phyloP scores from a whole-genome alignment of 805 yeast species.

The Hanseniaspora jakobsenii region DNA sequence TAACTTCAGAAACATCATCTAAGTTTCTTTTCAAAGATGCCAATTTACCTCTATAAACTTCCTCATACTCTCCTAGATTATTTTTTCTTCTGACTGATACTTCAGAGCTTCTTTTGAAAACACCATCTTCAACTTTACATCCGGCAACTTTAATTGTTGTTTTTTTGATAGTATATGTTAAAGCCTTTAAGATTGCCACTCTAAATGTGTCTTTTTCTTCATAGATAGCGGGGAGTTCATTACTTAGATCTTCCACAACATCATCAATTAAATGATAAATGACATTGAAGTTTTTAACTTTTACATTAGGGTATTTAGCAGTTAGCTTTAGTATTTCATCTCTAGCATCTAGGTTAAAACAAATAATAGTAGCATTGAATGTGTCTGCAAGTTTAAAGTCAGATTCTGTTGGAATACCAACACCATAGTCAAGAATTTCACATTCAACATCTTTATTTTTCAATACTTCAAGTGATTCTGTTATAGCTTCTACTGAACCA shows the following conservation, averaged over 20 bases:
- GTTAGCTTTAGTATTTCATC: conserved; percentile 44
- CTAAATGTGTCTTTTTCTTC: conserved; percentile 58
- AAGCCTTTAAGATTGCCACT: conserved; percentile 57
- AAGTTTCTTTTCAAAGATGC: conserved; percentile 69
- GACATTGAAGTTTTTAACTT: conserved; percentile 55
- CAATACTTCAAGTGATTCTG: conserved; percentile 64
- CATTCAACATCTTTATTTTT: conserved; percentile 79
- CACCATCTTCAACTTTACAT: conserved; percentile 64
- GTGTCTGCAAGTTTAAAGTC: conserved; percentile 58
- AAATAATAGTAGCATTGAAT: conserved; percentile 60
- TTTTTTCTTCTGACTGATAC: conserved; percentile 47
- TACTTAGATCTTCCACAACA: conserved; percentile 53
- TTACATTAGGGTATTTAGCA: conserved; percentile 40
- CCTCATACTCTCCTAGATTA: conserved; percentile 30
- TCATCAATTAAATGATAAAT: conserved; percentile 82
- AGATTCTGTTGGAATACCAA: conserved; percentile 60
- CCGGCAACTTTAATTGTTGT: conserved; percentile 66
- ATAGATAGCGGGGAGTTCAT: conserved; percentile 49
- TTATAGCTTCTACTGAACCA: conserved; percentile 90
- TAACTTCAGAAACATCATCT: conserved; percentile 63
- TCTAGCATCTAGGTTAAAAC: conserved; percentile 61
- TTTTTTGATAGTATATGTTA: conserved; percentile 53
- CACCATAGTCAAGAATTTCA: conserved; percentile 57
- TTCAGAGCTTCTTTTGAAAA: conserved; percentile 44
- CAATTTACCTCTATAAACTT: conserved; percentile 43